Evolutionary conservation across 768 basidiomycete genomes (phyloP).

Genomic region (Agrocybe chaxingu): DNA sequence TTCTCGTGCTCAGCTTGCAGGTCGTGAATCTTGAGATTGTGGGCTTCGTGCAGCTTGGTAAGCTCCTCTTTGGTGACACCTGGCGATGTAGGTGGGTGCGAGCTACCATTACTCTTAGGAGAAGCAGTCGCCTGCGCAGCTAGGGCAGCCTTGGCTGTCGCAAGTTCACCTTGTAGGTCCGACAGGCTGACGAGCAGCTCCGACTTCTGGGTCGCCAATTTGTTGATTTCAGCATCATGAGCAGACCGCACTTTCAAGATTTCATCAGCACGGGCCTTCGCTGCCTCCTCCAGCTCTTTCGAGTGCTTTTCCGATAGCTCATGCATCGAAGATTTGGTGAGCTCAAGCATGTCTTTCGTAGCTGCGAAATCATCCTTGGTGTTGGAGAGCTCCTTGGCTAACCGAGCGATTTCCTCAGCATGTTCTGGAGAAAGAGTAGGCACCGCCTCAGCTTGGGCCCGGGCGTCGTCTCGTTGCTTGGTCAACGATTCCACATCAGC

Average conservation of each 20-base stretch:
- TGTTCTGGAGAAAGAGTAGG: constrained; percentile 43
- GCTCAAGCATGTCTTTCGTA: constrained; percentile 60
- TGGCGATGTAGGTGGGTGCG: constrained; percentile 34
- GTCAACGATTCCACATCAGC: constrained; percentile 55
- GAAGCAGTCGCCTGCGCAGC: constrained; percentile 46
- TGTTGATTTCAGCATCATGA: constrained; percentile 60
- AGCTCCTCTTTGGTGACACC: constrained; percentile 75
- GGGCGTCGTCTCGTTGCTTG: constrained; percentile 64
- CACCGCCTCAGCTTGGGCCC: constrained; percentile 37
- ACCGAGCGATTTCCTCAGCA: constrained; percentile 49
- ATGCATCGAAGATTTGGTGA: constrained; percentile 67
- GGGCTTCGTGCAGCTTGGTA: constrained; percentile 76
- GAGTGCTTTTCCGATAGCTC: constrained; percentile 70
- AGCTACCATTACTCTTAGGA: constrained; percentile 56
- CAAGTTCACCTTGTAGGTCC: constrained; percentile 76
- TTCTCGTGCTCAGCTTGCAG: constrained; percentile 67
- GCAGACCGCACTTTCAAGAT: constrained; percentile 54
- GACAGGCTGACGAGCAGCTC: constrained; percentile 61
- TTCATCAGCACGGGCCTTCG: constrained; percentile 67
- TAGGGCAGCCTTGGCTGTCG: constrained; percentile 56
- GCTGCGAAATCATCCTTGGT: constrained; percentile 70
- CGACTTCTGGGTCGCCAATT: constrained; percentile 57
- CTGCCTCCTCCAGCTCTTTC: constrained; percentile 74
- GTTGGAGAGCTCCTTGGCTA: constrained; percentile 56
- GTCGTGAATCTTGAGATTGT: constrained; percentile 78